Evolutionary conservation across 768 basidiomycete genomes (phyloP), one percentile per base, ranked within the genome.

Genomic region (Pleurotus djamor): DNA sequence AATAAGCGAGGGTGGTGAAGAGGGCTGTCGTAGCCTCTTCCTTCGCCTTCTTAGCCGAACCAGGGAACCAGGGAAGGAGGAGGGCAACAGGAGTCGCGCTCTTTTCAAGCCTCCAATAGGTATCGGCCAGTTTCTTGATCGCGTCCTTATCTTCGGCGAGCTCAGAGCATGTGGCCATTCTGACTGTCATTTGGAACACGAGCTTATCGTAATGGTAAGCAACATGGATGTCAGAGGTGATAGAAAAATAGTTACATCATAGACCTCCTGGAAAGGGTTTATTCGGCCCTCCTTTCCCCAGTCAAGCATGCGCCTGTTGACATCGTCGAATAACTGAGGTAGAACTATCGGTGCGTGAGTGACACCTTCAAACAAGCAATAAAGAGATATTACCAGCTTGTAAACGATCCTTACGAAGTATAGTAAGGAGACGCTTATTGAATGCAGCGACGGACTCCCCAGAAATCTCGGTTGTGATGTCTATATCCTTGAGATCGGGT

Each of bases 51-150:
- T 71, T 72, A 0, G 72, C 67, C 7, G 58, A 60, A 14, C 71
- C 66, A 2, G 74, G 75, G 45, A 76, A 66, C 71, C 71, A 74
- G 0, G 75, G 74, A 5, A 78, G 66, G 1, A 74, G 59, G 0
- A 73, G 65, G 16, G 68, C 64, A 3, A 65, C 64, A 5, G 72
- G 72, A 0, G 76, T 79, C 0, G 71, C 65, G 45, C 71, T 70
- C 52, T 73, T 68, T 59, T 77, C 75, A 5, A 74, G 61, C 33
- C 59, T 62, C 61, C 67, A 68, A 52, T 72, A 76, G n/a, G 65
- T 64, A n/a, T 70, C 51, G 28, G 64, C 60, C 7, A 76, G 52
- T 4, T 58, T 60, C 7, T 62, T 58, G 7, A 73, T 62, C 2
- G 65, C 65, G 2, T 64, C 61, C 2, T 37, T 34, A 47, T 76